Evolutionary conservation across 75 land plant genomes (phyloP).

Genomic region (Sequoiadendron giganteum): DNA sequence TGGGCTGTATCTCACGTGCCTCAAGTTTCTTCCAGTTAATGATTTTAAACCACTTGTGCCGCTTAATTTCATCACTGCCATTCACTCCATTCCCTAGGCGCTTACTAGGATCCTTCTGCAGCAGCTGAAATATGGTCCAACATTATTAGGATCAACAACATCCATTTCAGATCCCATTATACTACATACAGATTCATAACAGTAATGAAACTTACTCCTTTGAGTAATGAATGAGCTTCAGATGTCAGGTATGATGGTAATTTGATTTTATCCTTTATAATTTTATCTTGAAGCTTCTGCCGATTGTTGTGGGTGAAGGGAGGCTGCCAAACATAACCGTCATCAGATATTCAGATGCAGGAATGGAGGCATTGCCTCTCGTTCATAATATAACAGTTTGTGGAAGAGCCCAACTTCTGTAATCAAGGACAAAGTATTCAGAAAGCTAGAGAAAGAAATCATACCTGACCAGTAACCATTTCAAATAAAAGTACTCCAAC

Average conservation of each 20-base stretch:
- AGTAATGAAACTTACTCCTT: conserved; percentile 62
- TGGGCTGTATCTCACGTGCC: conserved; percentile 71
- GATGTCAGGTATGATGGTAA: conserved; percentile 81
- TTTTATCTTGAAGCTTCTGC: conserved; percentile 86
- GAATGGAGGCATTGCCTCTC: not conserved
- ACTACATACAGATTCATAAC: not conserved
- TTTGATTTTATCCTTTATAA: conserved; percentile 88
- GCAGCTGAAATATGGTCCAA: conserved; percentile 49
- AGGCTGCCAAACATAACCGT: conserved; percentile 56
- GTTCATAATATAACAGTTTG: not conserved
- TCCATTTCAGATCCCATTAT: not conserved
- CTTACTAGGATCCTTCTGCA: conserved; percentile 85
- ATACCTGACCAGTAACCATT: conserved; percentile 96
- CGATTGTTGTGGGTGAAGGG: conserved; percentile 79
- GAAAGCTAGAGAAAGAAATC: not conserved
- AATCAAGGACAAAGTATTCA: not conserved
- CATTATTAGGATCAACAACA: not conserved
- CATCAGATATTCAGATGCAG: not conserved
- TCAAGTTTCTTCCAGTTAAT: conserved; percentile 96
- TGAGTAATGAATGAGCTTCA: conserved; percentile 88
- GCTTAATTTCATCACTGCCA: conserved; percentile 85
- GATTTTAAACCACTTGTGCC: conserved; percentile 92
- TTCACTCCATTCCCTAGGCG: conserved; percentile 79
- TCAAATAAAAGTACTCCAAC: conserved; percentile 92
- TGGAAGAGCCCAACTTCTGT: not conserved